Evolutionary conservation across 768 basidiomycete species (phyloP).

Genomic region (Mycena leptocephala): DNA sequence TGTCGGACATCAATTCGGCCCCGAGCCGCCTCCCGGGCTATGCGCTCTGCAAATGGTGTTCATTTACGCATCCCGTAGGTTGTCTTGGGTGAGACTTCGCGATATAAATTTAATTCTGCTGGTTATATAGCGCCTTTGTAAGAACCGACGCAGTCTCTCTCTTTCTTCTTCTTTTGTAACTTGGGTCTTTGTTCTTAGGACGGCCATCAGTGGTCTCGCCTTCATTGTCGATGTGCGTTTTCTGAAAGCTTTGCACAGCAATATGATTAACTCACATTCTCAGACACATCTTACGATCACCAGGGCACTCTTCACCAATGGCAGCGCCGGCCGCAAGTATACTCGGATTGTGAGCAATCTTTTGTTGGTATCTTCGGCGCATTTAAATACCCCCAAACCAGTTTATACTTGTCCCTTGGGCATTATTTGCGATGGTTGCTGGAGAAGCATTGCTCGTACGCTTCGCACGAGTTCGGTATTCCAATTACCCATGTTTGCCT

Average conservation of each 20-base stretch:
- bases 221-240: slow-evolving; percentile 26
- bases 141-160: no score
- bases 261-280: no score
- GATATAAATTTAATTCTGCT: no score
- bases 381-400: not conserved
- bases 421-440: not conserved
- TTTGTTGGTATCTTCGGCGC: not conserved
- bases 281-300: slow-evolving; percentile 9
- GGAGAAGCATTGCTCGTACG: slow-evolving; percentile 11
- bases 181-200: no score
- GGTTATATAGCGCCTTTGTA: slow-evolving; percentile 1
- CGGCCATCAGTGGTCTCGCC: slow-evolving; percentile 12
- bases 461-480: no score
- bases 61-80: slow-evolving; percentile 23
- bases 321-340: not conserved
- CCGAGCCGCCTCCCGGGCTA: slow-evolving; percentile 5
- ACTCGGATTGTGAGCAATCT: not conserved
- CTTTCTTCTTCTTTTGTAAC: no score
- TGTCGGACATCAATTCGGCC: slow-evolving; percentile 13
- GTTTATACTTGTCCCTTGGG: slow-evolving; percentile 15
- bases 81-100: not conserved
- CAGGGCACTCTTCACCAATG: slow-evolving; percentile 1
- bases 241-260: no score
- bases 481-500: not conserved
- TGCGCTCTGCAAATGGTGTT: slow-evolving; percentile 20